Percentiles rank a stretch among this genome's conserved stretches.
These are phyloP conservation scores for Penicillium sp. DNA, from an alignment of 2,329 filamentous ascomycete genomes.

Conservation along the genomic window DNA sequence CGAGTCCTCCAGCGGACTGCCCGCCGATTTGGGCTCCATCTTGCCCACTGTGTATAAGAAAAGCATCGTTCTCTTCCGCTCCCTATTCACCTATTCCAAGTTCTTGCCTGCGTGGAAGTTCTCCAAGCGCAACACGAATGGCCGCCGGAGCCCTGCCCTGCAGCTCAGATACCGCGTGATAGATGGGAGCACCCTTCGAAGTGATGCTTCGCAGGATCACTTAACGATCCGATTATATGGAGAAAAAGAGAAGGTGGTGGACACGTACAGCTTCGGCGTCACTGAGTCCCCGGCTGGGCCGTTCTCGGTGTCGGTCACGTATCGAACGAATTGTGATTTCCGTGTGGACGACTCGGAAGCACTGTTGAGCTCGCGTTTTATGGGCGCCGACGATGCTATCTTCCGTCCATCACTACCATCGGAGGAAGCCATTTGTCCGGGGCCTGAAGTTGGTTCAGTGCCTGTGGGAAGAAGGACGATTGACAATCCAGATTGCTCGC, in stretches of 20 bases:
- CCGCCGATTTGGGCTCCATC: conserved; percentile 52
- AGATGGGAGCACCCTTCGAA: conserved; percentile 51
- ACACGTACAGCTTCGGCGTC: conserved; percentile 74
- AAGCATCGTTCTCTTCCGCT: conserved; percentile 88
- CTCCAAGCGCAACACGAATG: conserved; percentile 67
- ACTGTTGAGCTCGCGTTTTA: conserved; percentile 84
- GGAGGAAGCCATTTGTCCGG: conserved; percentile 37
- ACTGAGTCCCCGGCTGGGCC: conserved; percentile 83
- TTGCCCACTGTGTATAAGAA: conserved; percentile 95
- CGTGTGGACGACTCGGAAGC: conserved; percentile 87
- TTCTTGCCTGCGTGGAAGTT: conserved; percentile 85
- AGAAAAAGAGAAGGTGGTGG: conserved; percentile 59
- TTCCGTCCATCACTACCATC: conserved; percentile 72
- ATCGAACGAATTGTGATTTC: conserved; percentile 85
- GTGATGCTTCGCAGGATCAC: conserved; percentile 59
- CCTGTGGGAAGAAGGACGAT: conserved; percentile 56
- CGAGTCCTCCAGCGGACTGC: conserved; percentile 53
- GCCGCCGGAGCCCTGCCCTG: conserved; percentile 58
- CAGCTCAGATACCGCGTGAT: conserved; percentile 76
- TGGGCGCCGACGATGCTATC: conserved; percentile 82
- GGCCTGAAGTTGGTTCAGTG: conserved; percentile 66
- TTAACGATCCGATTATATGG: conserved; percentile 67
- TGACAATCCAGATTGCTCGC: conserved; percentile 59
- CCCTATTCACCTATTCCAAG: conserved; percentile 75
- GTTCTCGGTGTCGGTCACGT: conserved; percentile 74